Conservation (phyloP, 148 eudicot species). For the Chenopodium album region DNA sequence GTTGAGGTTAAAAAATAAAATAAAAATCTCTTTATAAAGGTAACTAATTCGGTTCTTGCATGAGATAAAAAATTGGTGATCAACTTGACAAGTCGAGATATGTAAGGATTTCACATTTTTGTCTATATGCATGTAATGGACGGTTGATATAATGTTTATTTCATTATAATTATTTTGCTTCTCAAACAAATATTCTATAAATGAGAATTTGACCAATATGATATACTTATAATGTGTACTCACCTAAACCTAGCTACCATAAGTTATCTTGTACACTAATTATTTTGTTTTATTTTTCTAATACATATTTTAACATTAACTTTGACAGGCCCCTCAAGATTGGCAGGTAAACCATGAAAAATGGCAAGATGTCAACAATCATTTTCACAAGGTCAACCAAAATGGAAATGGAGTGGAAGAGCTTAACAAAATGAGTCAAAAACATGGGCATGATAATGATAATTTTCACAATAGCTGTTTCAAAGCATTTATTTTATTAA, state of each 20-base stretch:
- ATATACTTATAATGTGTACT: no score
- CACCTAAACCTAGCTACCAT: background rate
- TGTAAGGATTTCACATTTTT: background rate
- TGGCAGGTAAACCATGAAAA: conserved; percentile 22
- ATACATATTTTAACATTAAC: background rate
- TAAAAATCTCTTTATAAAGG: no score
- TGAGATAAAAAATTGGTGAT: no score
- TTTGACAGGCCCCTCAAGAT: background rate
- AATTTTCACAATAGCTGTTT: conserved; percentile 7
- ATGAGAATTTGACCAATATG: background rate
- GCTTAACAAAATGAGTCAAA: background rate
- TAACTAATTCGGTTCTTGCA: no score
- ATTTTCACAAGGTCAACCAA: background rate
- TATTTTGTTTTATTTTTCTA: background rate
- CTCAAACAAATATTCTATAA: background rate
- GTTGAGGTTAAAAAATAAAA: no score
- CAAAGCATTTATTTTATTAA: background rate
- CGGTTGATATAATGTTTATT: no score
- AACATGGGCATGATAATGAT: background rate
- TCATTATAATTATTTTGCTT: background rate
- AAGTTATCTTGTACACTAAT: background rate
- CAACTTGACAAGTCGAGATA: no score
- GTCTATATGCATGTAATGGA: background rate
- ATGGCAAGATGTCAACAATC: background rate
- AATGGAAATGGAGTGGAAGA: conserved; percentile 9